Base-by-base conservation (phyloP, 805 yeast genomes). In the Wickerhamiella qilinensis region DNA sequence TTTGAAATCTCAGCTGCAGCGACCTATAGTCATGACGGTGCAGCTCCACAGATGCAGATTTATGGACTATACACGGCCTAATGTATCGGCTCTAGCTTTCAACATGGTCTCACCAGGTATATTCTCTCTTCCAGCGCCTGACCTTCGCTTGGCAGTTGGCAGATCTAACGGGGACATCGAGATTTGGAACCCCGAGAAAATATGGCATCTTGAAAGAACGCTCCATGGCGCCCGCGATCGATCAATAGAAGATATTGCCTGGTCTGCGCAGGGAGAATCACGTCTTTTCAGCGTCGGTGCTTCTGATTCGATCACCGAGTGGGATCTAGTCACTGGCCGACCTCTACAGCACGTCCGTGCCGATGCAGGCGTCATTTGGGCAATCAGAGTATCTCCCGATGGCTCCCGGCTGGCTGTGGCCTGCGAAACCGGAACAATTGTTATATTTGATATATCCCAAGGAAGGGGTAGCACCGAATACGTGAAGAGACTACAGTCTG, bases 121-220 rank as follows among this genome's bases (percentile, higher is more conserved):
- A 34, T 48, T 62, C 21, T 63, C 74, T 1, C 75, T 57, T 73
- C 20, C 58, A 56, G 44, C 44, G 16, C 32, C 40, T 19, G 76
- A 71, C 42, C 62, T 84, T 39, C 67, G 95, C 43, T 60, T 91
- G 29, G 96, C 97, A 1, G 80, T 88, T 4, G 97, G 95, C 22
- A 70, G 96, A 56, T 72, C 83, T 34, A 86, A 91, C 54, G 99
- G 99, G 30, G 86, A 86, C 52, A 80, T 91, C 42, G 98, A 91
- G 58, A 75, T 91, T 25, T 88, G 97, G 95, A 83, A 83, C 56
- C 94, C 94, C 30, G 67, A 75, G 50, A 65, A 68, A 44, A 43
- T 47, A 50, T 86, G 96, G 96, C 61, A 73, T 38, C 84, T 82
- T 46, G 96, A 91, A 52, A 43, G 44, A 17, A 63, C 72, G 0